Base-by-base conservation (phyloP, 2,329 filamentous ascomycete genomes). In the Exophiala viscosa region DNA sequence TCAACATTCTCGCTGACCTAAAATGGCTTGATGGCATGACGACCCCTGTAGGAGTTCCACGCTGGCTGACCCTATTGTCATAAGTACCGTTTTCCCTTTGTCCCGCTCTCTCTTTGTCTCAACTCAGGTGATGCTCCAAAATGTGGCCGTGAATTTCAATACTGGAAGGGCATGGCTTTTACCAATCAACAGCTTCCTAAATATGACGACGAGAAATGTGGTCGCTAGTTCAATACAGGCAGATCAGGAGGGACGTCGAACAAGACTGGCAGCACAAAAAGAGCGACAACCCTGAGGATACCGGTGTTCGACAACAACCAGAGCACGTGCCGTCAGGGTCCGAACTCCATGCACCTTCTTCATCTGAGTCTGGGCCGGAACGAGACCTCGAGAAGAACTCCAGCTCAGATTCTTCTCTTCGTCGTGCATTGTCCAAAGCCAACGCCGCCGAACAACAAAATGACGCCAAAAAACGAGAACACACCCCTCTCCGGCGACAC, bases 181-280 rank as follows among this genome's bases (percentile, higher is more conserved):
- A 1, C 8, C 23, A 2, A 4, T 28, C 8, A 28, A 28, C 3
- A 28, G 3, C 23, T 28, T 28, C 3, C 23, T 5, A 7, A 1
- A 28, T 4, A 28, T 28, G 3, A 28, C 5, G 3, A 28, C 23
- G 3, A 28, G 34, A 13, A 33, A 45, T 45, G 31, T 45, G 31
- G 43, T 45, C 43, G n/a, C 17, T 45, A 23, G 43, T 45, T 8
- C 31, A 45, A 20, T 45, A 45, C 14, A 32, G 32, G 20, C 31
- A 34, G 15, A 45, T 45, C 13, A 8, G 43, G 8, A 35, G 20
- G 32, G 31, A 45, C n/a, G 43, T 45, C 43, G 32, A 45, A 18
- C 31, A 17, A 32, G 43, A 45, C 32, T 45, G 31, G 31, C 14
- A 35, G 9, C 10, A 36, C 8, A 36, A 45, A 13, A 5, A 15